These are phyloP conservation scores for Ambrosia artemisiifolia DNA, from an alignment of 129 eudicot genomes.

Conservation along the genomic window DNA sequence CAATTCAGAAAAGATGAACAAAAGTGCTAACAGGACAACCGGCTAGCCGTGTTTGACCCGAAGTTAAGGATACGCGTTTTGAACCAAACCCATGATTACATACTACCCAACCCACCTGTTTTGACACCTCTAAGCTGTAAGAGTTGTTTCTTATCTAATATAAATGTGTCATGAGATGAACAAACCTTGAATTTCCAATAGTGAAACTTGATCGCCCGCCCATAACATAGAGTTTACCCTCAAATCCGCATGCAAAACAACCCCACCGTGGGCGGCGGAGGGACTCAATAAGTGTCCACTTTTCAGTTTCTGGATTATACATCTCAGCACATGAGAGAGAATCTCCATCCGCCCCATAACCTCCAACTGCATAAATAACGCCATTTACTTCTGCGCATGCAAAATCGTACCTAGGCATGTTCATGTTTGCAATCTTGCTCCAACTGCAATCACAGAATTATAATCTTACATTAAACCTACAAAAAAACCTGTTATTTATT, in stretches of 20 bases:
- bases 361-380: slow-evolving; percentile 82
- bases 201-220: slow-evolving; percentile 97
- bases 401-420: slow-evolving; percentile 80
- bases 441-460: slow-evolving; percentile 57
- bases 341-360: slow-evolving; percentile 69
- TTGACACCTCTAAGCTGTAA: background rate
- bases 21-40: background rate
- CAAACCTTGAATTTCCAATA: slow-evolving; percentile 86
- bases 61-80: background rate
- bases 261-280: slow-evolving; percentile 95
- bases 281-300: slow-evolving; percentile 70
- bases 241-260: slow-evolving; percentile 81
- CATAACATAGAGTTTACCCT: slow-evolving; percentile 88
- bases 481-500: slow-evolving; percentile 1
- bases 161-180: slow-evolving; percentile 22
- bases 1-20: background rate
- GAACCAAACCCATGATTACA: background rate
- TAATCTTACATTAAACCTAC: slow-evolving; percentile 9
- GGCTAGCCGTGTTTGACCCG: background rate
- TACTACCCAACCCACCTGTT: background rate
- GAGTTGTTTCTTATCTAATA: background rate
- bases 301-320: slow-evolving; percentile 68
- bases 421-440: slow-evolving; percentile 78
- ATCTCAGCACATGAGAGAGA: slow-evolving; percentile 81
- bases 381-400: slow-evolving; percentile 92